Base-by-base conservation (phyloP, 2,329 filamentous ascomycete species). In the Ophiostoma populinum region DNA sequence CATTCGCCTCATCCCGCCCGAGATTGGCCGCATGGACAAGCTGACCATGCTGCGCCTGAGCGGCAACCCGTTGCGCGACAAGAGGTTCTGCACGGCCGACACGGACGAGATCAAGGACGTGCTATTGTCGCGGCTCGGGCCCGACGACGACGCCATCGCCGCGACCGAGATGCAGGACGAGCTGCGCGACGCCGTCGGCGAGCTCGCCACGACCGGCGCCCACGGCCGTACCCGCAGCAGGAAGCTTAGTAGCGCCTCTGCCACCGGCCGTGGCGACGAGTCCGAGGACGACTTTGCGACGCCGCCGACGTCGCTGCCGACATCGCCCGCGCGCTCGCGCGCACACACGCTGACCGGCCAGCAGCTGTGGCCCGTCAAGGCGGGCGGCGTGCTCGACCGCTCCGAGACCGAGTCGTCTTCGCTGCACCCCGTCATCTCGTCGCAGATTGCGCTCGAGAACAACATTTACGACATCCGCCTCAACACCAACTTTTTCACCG, bases 11-110 rank as follows among this genome's bases (percentile, higher is more conserved):
- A 54, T 98, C 7, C 80, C 90, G 20, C 67, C 81, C 0, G 75
- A 74, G 43, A 70, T 95, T 39, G 79, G 77, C 5, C 60, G 70
- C 18, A 93, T 95, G 83, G 72, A 82, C 6, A 74, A 58, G 29
- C 58, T 98, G 8, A 66, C 73, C 15, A 75, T 75, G 50, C 67
- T 95, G 27, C 73, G 76, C 5, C 62, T 98, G 21, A 75, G 75
- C 28, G 85, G 83, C n/a, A 98, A 98, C 47, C 90, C 90, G 1
- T 59, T 98, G 11, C 68, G 80, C 11, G 85, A 94, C 51, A 85
- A 80, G 51, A 93, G 85, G 51, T 83, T 90, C 45, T 62, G 86
- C 11, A 78, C 71, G 1, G 80, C 92, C 57, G 67, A 68, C 16
- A 85, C 80, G 0, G 79, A 83, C 11, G 80, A 90, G 36, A 60